These are phyloP conservation scores for Boletellus emodensis DNA, from an alignment of 768 basidiomycete genomes.

Conservation along the genomic window DNA sequence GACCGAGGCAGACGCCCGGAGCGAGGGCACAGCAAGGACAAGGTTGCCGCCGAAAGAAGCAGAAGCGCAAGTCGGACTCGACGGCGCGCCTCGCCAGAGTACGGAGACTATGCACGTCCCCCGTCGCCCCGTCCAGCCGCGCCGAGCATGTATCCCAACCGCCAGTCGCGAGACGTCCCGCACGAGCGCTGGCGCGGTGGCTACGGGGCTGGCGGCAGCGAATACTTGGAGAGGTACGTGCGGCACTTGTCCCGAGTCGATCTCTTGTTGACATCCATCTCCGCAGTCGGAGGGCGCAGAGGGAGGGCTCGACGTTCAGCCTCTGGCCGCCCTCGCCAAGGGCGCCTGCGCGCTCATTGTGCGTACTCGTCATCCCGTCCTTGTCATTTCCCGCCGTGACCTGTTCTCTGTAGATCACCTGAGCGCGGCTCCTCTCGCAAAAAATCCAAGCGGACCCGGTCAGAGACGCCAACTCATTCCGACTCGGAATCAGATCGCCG, in stretches of 20 bases:
- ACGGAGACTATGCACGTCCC: constrained; percentile 53
- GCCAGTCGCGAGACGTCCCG: constrained; percentile 17
- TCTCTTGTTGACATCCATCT: background rate
- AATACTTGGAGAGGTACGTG: constrained; percentile 67
- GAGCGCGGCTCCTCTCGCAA: constrained; percentile 49
- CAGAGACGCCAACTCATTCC: constrained; percentile 40
- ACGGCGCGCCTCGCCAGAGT: constrained; percentile 53
- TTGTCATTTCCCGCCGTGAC: background rate
- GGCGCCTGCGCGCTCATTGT: constrained; percentile 55
- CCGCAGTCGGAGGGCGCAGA: constrained; percentile 64
- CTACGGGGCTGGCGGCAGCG: constrained; percentile 33
- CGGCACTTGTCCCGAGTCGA: background rate
- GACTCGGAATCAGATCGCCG: constrained; percentile 57
- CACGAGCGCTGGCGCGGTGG: constrained; percentile 25
- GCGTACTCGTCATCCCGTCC: constrained; percentile 21
- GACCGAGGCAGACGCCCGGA: constrained; percentile 20
- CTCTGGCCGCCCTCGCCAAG: constrained; percentile 88
- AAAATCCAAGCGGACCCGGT: constrained; percentile 57
- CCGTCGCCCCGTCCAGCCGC: constrained; percentile 36
- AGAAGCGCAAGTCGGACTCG: constrained; percentile 21
- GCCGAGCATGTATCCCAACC: constrained; percentile 55
- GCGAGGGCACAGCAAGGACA: constrained; percentile 23
- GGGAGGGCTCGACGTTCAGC: constrained; percentile 51
- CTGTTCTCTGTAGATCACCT: constrained; percentile 45
- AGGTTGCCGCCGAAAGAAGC: constrained; percentile 11